Conservation (phyloP, 2,329 filamentous ascomycete genomes). For the Acrocalymma vagum region DNA sequence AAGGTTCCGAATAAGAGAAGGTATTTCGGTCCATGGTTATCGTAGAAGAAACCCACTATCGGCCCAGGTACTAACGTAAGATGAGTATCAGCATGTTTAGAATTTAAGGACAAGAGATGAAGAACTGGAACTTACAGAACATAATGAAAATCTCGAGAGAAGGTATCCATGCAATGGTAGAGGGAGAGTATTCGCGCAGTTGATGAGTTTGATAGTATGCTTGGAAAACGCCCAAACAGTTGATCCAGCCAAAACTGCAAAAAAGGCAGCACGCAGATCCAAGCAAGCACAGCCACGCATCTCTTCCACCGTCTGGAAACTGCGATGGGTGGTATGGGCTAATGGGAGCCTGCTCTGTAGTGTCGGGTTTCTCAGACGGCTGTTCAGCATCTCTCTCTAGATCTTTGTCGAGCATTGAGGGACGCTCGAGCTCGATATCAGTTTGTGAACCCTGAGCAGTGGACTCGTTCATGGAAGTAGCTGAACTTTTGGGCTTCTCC, state of each 20-base stretch:
- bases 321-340: slow-evolving; percentile 39
- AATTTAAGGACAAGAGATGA: no score
- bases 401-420: no score
- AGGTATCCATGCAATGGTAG: slow-evolving; percentile 57
- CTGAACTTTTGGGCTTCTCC: slow-evolving; percentile 19
- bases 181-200: slow-evolving; percentile 47
- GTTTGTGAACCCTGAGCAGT: slow-evolving; percentile 9
- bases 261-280: slow-evolving; percentile 38
- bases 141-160: slow-evolving; percentile 58
- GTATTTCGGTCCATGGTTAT: slow-evolving; percentile 68
- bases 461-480: slow-evolving; percentile 24
- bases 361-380: no score
- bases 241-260: slow-evolving; percentile 54
- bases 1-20: slow-evolving; percentile 63
- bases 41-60: slow-evolving; percentile 70
- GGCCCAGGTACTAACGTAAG: slow-evolving; percentile 56
- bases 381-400: no score
- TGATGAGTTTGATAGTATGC: slow-evolving; percentile 56
- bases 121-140: slow-evolving; percentile 48
- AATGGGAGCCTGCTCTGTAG: slow-evolving; percentile 17
- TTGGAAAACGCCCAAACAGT: slow-evolving; percentile 56
- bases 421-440: slow-evolving; percentile 29
- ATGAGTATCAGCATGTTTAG: not conserved
- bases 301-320: slow-evolving; percentile 47
- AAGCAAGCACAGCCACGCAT: slow-evolving; percentile 43